These are phyloP conservation scores for Prunus yedoensis DNA, from an alignment of 331 rosid genomes.

Conservation along the genomic window DNA sequence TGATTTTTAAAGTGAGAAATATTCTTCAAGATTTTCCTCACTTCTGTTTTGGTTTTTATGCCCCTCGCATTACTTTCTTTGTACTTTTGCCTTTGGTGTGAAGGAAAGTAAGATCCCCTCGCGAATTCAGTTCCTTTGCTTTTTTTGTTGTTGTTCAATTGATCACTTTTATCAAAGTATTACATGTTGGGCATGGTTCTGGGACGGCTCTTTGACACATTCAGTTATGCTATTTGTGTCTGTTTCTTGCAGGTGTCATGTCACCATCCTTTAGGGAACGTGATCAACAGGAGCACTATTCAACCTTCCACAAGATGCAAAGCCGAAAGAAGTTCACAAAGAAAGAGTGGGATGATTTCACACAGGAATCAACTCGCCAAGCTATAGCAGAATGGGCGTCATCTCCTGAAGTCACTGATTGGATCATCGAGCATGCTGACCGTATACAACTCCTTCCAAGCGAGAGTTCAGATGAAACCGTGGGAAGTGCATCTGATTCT, in stretches of 20 bases:
- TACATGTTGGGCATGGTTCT: not conserved
- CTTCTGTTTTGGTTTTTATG: not conserved
- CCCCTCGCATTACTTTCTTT: not conserved
- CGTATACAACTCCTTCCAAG: constrained; percentile 66
- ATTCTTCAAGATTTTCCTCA: not conserved
- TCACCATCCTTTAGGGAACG: constrained; percentile 40
- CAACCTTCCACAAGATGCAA: constrained; percentile 64
- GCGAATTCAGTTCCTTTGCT: not conserved
- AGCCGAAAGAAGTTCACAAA: constrained; percentile 65
- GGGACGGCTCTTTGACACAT: constrained; percentile 1
- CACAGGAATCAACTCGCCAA: constrained; percentile 65
- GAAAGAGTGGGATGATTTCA: constrained; percentile 79
- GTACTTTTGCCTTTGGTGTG: not conserved
- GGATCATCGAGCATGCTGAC: constrained; percentile 71
- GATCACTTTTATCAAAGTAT: not conserved
- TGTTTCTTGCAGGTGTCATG: constrained; percentile 49
- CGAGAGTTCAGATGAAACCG: constrained; percentile 58
- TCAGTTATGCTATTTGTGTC: constrained; percentile 4
- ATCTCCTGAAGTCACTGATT: constrained; percentile 73
- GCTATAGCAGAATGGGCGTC: constrained; percentile 77
- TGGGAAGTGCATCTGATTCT: constrained; percentile 67
- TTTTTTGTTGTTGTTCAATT: not conserved
- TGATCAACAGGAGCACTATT: constrained; percentile 46
- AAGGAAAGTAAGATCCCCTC: not conserved
- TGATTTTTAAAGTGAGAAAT: not conserved